Percentiles rank a stretch among this genome's conserved stretches.
Conservation (phyloP, 148 eudicot species). For the Rhododendron williamsianum region DNA sequence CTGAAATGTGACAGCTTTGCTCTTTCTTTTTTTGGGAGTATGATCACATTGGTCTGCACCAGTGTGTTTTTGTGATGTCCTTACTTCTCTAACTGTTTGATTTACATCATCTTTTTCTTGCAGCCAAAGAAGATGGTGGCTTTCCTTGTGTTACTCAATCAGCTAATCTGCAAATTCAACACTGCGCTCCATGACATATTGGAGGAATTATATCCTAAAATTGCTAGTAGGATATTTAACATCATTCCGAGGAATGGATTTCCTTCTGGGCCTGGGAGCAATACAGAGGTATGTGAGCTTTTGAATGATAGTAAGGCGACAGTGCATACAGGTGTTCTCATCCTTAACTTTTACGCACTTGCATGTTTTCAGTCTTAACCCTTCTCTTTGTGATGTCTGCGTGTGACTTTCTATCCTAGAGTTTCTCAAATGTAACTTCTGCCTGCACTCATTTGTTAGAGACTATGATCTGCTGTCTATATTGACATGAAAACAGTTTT, state of each 20-base stretch:
- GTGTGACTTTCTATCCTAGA: background rate
- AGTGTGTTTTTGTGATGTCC: background rate
- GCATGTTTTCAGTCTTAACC: background rate
- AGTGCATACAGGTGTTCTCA: background rate
- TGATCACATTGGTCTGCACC: background rate
- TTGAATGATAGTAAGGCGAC: background rate
- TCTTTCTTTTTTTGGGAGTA: background rate
- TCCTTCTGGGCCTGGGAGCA: conserved; percentile 82
- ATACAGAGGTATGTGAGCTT: conserved; percentile 67
- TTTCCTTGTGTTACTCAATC: conserved; percentile 79
- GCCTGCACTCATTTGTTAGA: background rate
- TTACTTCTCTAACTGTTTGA: background rate
- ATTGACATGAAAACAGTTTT: background rate
- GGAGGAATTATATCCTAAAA: conserved; percentile 79
- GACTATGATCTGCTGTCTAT: background rate
- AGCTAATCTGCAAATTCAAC: conserved; percentile 85
- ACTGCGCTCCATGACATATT: conserved; percentile 54
- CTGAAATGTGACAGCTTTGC: background rate
- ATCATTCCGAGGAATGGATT: conserved; percentile 61
- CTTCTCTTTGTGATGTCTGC: background rate
- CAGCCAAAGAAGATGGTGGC: conserved; percentile 92
- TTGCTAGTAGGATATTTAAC: conserved; percentile 60
- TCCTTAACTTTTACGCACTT: background rate
- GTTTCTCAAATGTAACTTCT: background rate
- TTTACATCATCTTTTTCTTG: conserved; percentile 17